Evolutionary conservation across 148 eudicot species (phyloP).

Genomic region (Silene uniflora): DNA sequence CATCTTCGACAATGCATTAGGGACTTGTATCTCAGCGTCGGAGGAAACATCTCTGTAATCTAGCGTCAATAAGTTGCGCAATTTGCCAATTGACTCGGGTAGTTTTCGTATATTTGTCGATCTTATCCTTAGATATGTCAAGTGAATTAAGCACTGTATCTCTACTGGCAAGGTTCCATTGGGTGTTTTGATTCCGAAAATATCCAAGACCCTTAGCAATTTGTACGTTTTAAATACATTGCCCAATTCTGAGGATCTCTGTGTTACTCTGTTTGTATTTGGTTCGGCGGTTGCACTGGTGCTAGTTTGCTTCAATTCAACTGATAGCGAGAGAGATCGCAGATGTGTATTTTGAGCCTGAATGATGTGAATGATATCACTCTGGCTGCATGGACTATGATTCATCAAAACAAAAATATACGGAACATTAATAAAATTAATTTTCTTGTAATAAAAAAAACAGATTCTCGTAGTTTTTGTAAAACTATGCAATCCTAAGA

Average conservation of each 20-base stretch:
- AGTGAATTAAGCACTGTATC: conserved; percentile 27
- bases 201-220: conserved; percentile 30
- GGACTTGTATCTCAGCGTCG: not conserved
- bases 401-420: too few relatives aligned
- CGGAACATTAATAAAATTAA: too few relatives aligned
- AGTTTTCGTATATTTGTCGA: conserved; percentile 25
- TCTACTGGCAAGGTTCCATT: conserved; percentile 27
- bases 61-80: conserved; percentile 24
- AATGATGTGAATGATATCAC: too few relatives aligned
- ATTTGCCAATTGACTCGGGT: conserved; percentile 23
- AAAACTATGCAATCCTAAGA: too few relatives aligned
- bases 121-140: conserved; percentile 29
- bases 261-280: not conserved
- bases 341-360: too few relatives aligned
- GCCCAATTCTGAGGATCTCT: conserved; percentile 9
- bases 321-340: too few relatives aligned
- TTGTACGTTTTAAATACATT: conserved; percentile 18
- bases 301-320: conserved; percentile 3
- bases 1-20: conserved; percentile 29
- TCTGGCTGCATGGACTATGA: too few relatives aligned
- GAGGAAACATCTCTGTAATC: conserved; percentile 23
- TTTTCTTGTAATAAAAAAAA: too few relatives aligned
- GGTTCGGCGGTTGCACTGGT: not conserved
- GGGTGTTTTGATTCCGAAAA: not conserved
- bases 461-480: too few relatives aligned